Base-by-base conservation (phyloP, 1,284 basidiomycete species). In the Ustilago cynodontis region DNA sequence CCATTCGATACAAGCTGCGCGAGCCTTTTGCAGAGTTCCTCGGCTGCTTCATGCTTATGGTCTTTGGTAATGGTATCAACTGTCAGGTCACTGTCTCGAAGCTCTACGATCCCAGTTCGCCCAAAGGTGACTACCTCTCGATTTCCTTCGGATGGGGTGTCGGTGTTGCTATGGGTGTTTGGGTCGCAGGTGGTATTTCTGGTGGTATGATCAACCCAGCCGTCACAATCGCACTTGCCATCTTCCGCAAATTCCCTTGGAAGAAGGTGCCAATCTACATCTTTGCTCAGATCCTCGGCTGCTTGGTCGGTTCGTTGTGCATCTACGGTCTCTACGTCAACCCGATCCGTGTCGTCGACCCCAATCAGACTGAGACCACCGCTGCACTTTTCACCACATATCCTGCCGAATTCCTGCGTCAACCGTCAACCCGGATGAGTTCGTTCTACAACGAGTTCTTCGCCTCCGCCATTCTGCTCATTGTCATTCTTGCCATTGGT, bases 321-420 rank as follows among this genome's bases (percentile, higher is more conserved):
- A 87, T 92, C 33, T 94, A 94, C 80, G 91, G 88, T 7, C 91
- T 92, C 84, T 94, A 93, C 82, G 90, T 90, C 83, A 90, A 93
- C 82, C 92, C 92, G 22, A 92, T 94, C 80, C 89, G 72, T 11
- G 20, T 82, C 49, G 76, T 79, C 26, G 81, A 82, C 39, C 81
- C 81, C 11, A 31, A 53, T 5, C 71, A 82, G 55, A 83, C 81
- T 37, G 71, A 82, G 45, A 66, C 49, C 6, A 93, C 93, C 0
- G 92, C 91, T 0, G 84, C 88, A 16, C 86, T 93, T 11, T 94
- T 94, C 79, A 89, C 89, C 2, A 93, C 92, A 0, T 93, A 91
- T 79, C 91, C 85, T 59, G 55, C 51, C 20, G 52, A 72, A 16
- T 79, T 75, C 57, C 73, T 85, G 1, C 71, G 75, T 10, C 57